Evolutionary conservation across 164 flowering plant genomes (phyloP).

Genomic region (Nelumbo lutea): DNA sequence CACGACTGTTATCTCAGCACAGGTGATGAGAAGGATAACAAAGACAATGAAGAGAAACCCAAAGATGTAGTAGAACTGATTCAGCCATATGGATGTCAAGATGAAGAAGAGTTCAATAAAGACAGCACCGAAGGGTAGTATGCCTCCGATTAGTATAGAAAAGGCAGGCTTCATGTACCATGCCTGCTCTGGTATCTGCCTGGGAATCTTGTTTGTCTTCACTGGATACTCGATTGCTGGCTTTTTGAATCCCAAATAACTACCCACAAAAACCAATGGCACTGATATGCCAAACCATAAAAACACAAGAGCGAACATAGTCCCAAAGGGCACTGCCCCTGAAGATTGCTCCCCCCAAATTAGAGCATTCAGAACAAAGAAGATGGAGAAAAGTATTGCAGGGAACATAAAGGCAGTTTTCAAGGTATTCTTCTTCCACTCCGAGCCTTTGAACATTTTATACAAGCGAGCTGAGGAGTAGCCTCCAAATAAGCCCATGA

Average conservation of each 20-base stretch:
- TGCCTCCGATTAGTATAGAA: constrained; percentile 70
- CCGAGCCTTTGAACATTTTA: constrained; percentile 18
- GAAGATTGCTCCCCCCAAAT: constrained; percentile 20
- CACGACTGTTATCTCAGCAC: constrained; percentile 19
- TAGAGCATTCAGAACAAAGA: constrained; percentile 16
- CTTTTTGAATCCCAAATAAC: constrained; percentile 67
- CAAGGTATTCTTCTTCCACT: constrained; percentile 15
- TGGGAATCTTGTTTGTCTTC: constrained; percentile 72
- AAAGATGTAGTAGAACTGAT: constrained; percentile 21
- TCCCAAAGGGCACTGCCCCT: constrained; percentile 18
- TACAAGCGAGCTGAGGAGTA: constrained; percentile 14
- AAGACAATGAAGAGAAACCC: constrained; percentile 18
- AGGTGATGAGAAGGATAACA: constrained; percentile 14
- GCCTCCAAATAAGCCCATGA: constrained; percentile 39
- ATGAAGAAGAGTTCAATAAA: constrained; percentile 81
- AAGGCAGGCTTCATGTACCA: constrained; percentile 81
- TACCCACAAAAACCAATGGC: constrained; percentile 69
- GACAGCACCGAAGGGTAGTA: constrained; percentile 78
- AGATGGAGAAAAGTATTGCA: constrained; percentile 9
- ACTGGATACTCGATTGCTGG: constrained; percentile 75
- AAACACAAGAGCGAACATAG: constrained; percentile 24
- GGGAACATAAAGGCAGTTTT: constrained; percentile 16
- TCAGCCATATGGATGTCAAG: constrained; percentile 27
- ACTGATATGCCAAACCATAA: constrained; percentile 84
- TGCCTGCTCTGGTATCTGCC: constrained; percentile 73